Evolutionary conservation across 345 rosid species (phyloP).

Genomic region (Gossypium longicalyx): DNA sequence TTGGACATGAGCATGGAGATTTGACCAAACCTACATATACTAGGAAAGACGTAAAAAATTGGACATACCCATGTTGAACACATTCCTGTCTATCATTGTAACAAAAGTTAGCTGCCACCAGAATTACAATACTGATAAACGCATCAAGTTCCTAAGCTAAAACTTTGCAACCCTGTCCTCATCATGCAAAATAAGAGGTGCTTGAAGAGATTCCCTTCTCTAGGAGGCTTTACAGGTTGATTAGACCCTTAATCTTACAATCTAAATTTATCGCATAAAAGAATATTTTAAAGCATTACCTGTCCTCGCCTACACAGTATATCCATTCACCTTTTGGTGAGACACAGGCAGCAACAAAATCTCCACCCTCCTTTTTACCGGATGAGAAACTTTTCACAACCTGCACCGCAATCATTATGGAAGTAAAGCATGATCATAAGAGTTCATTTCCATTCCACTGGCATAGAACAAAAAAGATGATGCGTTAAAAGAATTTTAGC

Average conservation of each 20-base stretch:
- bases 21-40: not conserved
- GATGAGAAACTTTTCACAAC: constrained; percentile 98
- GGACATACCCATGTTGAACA: not conserved
- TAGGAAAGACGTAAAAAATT: not conserved
- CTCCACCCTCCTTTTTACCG: constrained; percentile 98
- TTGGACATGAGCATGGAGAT: not conserved
- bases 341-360: constrained; percentile 82
- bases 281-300: constrained; percentile 29
- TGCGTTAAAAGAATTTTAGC: not conserved
- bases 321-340: constrained; percentile 99
- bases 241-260: not conserved
- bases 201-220: constrained; percentile 8
- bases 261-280: not conserved
- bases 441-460: constrained; percentile 13
- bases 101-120: not conserved
- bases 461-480: not conserved
- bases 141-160: not conserved
- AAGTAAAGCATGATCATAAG: constrained; percentile 16
- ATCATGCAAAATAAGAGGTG: not conserved
- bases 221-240: not conserved
- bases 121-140: not conserved
- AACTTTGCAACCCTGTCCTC: not conserved
- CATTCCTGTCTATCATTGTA: not conserved
- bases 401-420: constrained; percentile 31
- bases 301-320: constrained; percentile 93